These are phyloP conservation scores for Albizia julibrissin DNA, from an alignment of 306 rosid species.

Conservation along the genomic window DNA sequence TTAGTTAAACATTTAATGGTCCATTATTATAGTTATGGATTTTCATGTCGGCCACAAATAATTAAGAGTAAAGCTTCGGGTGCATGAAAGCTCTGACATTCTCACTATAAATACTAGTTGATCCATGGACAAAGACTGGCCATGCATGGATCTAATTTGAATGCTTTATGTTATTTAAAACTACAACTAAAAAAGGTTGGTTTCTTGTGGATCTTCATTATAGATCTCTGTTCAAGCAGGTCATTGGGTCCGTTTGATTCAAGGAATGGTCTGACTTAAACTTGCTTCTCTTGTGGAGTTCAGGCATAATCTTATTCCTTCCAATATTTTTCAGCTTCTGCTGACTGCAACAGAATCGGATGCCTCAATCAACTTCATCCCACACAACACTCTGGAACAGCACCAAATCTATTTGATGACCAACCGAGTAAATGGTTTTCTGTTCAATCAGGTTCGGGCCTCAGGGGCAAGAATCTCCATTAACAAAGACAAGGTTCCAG, in stretches of 20 bases:
- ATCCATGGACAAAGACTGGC: neutral
- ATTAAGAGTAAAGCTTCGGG: neutral
- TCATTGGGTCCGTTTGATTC: too few species aligned
- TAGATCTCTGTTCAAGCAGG: neutral
- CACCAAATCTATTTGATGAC: neutral
- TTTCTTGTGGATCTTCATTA: neutral
- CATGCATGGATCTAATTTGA: neutral
- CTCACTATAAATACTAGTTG: too few species aligned
- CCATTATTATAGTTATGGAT: neutral
- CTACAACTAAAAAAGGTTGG: neutral
- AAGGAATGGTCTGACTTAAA: too few species aligned
- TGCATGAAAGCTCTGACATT: too few species aligned
- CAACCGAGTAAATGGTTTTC: neutral
- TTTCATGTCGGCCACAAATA: neutral
- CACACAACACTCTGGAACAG: neutral
- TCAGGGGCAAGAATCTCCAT: conserved; percentile 54
- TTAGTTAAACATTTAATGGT: neutral
- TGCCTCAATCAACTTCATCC: neutral
- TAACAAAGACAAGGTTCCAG: conserved; percentile 56
- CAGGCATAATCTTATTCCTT: neutral
- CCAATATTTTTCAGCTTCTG: neutral
- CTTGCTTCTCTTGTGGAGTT: neutral
- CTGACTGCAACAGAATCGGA: neutral
- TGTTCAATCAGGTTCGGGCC: conserved; percentile 42
- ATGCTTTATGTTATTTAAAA: too few species aligned